A percentile compares a stretch with the other conserved stretches of the same genome.
Conservation (phyloP, 768 basidiomycete species). For the Amanita exitialis region DNA sequence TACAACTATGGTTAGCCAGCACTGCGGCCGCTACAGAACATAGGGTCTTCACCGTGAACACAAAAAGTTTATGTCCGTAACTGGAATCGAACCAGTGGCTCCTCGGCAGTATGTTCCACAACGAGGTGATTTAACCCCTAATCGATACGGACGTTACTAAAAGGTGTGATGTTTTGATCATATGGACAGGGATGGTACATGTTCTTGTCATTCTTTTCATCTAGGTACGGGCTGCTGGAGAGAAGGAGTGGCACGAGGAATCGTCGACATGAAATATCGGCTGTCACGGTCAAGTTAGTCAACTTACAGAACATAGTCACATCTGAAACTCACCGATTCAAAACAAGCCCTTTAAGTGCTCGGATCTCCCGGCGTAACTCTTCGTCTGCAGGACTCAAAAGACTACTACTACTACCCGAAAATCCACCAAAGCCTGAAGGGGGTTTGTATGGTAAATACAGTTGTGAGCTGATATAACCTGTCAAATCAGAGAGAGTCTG, state of each 20-base stretch:
- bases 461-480: slow-evolving; percentile 68
- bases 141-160: slow-evolving; percentile 1
- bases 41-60: neutral
- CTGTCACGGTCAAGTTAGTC: slow-evolving; percentile 14
- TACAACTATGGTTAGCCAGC: too few species aligned
- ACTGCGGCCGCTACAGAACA: too few species aligned
- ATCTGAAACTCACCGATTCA: slow-evolving; percentile 49
- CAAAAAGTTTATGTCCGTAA: slow-evolving; percentile 4
- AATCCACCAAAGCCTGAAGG: slow-evolving; percentile 18
- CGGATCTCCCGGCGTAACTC: slow-evolving; percentile 67
- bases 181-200: neutral
- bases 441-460: slow-evolving; percentile 43
- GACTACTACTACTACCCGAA: slow-evolving; percentile 13
- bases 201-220: neutral
- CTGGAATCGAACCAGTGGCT: slow-evolving; percentile 8
- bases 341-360: slow-evolving; percentile 67
- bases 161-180: neutral
- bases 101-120: slow-evolving; percentile 3
- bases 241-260: slow-evolving; percentile 12
- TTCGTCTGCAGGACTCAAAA: slow-evolving; percentile 41
- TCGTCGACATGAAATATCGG: slow-evolving; percentile 29
- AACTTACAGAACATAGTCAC: neutral
- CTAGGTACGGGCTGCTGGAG: neutral
- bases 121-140: slow-evolving; percentile 7
- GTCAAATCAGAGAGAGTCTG: slow-evolving; percentile 65